phyloP scores from a whole-genome alignment of 2,329 filamentous ascomycete species.

The Aspergillus candidus region DNA sequence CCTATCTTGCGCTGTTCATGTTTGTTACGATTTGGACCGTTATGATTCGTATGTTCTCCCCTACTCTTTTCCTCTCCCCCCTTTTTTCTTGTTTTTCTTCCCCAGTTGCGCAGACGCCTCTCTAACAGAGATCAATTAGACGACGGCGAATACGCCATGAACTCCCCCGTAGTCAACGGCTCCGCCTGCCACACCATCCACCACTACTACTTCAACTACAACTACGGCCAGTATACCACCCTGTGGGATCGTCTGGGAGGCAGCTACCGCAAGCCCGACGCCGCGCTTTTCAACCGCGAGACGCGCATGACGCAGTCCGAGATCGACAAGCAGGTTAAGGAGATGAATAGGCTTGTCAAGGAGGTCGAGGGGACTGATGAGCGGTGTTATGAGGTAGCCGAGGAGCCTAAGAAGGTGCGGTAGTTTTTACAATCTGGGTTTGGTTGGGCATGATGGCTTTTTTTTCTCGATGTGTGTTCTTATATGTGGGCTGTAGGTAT shows the following conservation, averaged over 20 bases:
- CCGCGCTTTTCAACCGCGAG: neutral
- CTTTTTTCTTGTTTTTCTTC: too few species aligned
- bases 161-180: constrained; percentile 82
- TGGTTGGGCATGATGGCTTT: neutral
- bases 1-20: constrained; percentile 75
- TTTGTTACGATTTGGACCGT: constrained; percentile 97
- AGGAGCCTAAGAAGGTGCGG: constrained; percentile 1
- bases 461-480: too few species aligned
- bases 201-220: constrained; percentile 82
- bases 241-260: constrained; percentile 84
- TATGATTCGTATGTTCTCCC: constrained; percentile 55
- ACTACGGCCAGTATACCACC: constrained; percentile 93
- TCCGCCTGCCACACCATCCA: constrained; percentile 94
- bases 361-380: constrained; percentile 11
- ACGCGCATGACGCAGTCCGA: neutral
- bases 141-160: constrained; percentile 86
- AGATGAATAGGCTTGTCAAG: constrained; percentile 10
- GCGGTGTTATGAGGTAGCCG: constrained; percentile 4
- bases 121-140: constrained; percentile 33
- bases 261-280: constrained; percentile 42
- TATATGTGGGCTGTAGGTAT: too few species aligned
- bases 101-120: too few species aligned
- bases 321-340: neutral
- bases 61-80: neutral
- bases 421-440: neutral